Evolutionary conservation across 495 filamentous ascomycete species (phyloP).

Genomic region (Hypoxylon cercidicola): DNA sequence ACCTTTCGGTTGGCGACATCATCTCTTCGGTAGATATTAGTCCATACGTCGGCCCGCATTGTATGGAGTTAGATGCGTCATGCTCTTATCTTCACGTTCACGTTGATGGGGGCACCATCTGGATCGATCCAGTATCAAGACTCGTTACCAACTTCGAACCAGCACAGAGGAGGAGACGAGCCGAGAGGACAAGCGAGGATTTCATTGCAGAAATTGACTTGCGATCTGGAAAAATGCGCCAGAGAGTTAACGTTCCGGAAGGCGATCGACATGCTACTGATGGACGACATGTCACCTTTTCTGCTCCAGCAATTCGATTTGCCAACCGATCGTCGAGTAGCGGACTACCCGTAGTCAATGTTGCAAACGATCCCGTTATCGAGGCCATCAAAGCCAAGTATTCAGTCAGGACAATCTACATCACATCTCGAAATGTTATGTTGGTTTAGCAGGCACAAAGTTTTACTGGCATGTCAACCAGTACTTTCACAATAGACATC

Average conservation of each 20-base stretch:
- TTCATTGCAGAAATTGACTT: conserved; percentile 41
- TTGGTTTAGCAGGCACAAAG: conserved; percentile 20
- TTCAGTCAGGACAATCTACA: conserved; percentile 34
- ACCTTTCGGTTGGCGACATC: conserved; percentile 31
- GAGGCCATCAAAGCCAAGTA: conserved; percentile 34
- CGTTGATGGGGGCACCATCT: conserved; percentile 37
- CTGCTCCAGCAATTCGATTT: conserved; percentile 40
- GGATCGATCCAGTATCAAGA: conserved; percentile 35
- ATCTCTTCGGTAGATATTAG: conserved; percentile 34
- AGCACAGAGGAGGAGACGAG: conserved; percentile 18
- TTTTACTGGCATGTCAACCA: background rate
- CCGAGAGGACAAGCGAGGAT: conserved; percentile 32
- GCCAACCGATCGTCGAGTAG: conserved; percentile 41
- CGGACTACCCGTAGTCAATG: conserved; percentile 35
- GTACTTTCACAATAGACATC: background rate
- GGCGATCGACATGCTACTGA: conserved; percentile 33
- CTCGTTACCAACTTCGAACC: conserved; percentile 37
- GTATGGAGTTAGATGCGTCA: conserved; percentile 34
- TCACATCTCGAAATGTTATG: conserved; percentile 39
- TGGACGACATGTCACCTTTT: conserved; percentile 39
- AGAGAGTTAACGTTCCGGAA: conserved; percentile 40
- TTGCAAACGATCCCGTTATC: conserved; percentile 32
- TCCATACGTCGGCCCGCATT: conserved; percentile 39
- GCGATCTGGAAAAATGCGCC: conserved; percentile 41
- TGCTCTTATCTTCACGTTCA: conserved; percentile 40